Conservation (phyloP, 1,139 yeast genomes). For the Hansenula sp. region DNA sequence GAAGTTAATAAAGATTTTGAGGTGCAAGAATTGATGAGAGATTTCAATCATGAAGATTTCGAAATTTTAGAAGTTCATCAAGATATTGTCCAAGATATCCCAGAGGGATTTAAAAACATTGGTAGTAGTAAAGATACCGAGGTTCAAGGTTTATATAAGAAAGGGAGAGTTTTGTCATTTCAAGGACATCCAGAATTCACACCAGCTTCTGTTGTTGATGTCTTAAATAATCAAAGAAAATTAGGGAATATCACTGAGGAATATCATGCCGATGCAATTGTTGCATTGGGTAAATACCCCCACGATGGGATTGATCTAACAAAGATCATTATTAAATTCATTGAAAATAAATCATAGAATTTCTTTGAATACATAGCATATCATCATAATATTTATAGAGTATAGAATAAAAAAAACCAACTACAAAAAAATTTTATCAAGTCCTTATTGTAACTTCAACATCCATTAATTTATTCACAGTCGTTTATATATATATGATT, state of each 20-base stretch:
- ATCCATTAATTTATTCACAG: background rate
- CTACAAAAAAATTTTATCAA: too few species aligned
- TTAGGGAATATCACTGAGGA: conserved; percentile 19
- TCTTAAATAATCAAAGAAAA: conserved; percentile 17
- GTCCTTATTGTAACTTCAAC: background rate
- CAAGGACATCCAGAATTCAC: conserved; percentile 92
- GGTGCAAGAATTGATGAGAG: conserved; percentile 27
- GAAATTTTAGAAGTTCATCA: conserved; percentile 64
- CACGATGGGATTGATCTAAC: conserved; percentile 29
- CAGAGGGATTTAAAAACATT: conserved; percentile 39
- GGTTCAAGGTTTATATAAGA: conserved; percentile 61
- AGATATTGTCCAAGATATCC: conserved; percentile 58
- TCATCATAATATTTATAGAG: background rate
- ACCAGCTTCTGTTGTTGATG: conserved; percentile 30
- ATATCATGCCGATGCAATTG: conserved; percentile 20
- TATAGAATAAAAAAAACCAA: too few species aligned
- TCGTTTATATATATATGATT: too few species aligned
- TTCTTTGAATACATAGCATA: background rate
- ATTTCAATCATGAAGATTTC: conserved; percentile 22
- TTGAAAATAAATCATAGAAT: conserved; percentile 7
- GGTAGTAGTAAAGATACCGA: conserved; percentile 54
- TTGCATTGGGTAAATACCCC: conserved; percentile 10
- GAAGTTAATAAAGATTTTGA: conserved; percentile 36
- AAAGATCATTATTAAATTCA: conserved; percentile 28
- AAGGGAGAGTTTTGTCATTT: conserved; percentile 51